A percentile compares a stretch with the other conserved stretches of the same genome.
Conservation (phyloP, 495 filamentous ascomycete genomes). For the Aspergillus cavernicola region DNA sequence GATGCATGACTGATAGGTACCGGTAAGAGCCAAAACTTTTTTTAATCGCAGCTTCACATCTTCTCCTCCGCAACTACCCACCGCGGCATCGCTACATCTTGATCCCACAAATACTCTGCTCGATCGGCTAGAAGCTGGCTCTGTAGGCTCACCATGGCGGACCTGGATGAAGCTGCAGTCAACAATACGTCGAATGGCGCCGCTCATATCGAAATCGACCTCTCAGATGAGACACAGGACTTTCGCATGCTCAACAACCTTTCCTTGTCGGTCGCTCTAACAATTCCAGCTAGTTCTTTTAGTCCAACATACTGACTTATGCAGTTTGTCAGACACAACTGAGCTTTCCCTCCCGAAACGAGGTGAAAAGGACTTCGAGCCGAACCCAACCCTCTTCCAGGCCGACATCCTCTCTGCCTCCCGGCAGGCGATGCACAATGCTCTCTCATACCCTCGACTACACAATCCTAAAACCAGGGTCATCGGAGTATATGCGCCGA, state of each 20-base stretch:
- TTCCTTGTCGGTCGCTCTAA: conserved; percentile 41
- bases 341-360: conserved; percentile 60
- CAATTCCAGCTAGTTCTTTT: background rate
- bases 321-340: conserved; percentile 31
- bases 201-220: conserved; percentile 52
- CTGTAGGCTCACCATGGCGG: conserved; percentile 35
- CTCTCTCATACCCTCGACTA: conserved; percentile 66
- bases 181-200: conserved; percentile 25
- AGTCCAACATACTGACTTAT: conserved; percentile 5
- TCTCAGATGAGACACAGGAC: conserved; percentile 83
- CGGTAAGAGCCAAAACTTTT: background rate
- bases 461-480: conserved; percentile 54
- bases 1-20: background rate
- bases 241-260: conserved; percentile 69
- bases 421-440: conserved; percentile 86
- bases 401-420: conserved; percentile 70
- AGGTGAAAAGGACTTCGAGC: conserved; percentile 96
- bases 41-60: background rate
- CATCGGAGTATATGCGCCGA: conserved; percentile 50
- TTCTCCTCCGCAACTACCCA: background rate
- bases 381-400: conserved; percentile 81
- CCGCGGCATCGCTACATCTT: background rate
- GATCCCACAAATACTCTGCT: background rate
- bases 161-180: conserved; percentile 46
- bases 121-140: background rate